Evolutionary conservation across 495 filamentous ascomycete genomes (phyloP).

Genomic region (Xylaria grammica): DNA sequence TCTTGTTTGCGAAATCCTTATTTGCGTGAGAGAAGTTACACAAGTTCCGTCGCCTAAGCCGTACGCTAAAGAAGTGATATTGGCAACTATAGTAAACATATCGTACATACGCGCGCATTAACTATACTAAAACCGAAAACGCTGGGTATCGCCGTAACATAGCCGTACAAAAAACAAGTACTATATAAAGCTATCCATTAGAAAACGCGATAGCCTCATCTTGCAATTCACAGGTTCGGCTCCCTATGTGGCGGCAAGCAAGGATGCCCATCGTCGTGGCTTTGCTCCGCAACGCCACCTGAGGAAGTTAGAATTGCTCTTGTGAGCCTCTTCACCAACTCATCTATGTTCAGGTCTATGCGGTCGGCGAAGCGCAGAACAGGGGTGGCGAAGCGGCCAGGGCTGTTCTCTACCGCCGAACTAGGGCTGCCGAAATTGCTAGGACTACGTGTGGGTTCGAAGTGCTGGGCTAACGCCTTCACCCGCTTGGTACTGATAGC

Average conservation of each 20-base stretch:
- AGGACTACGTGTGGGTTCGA: too few species aligned
- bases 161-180: neutral
- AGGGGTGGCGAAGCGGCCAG: neutral
- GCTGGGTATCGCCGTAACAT: constrained; percentile 10
- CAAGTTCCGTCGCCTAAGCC: too few species aligned
- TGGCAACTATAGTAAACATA: constrained; percentile 10
- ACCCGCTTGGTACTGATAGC: neutral
- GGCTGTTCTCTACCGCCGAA: too few species aligned
- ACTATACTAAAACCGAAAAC: neutral
- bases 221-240: neutral
- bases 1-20: too few species aligned
- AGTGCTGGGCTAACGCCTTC: too few species aligned
- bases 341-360: neutral
- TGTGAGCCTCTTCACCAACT: too few species aligned
- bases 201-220: neutral
- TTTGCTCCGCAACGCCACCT: too few species aligned
- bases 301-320: too few species aligned
- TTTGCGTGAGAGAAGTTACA: neutral
- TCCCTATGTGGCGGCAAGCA: neutral
- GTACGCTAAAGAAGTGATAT: neutral
- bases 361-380: neutral
- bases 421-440: too few species aligned
- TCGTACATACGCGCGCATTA: neutral
- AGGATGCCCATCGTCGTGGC: neutral
- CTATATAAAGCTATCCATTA: neutral